Conservation (phyloP, 192 early-diverging fungal species). For the Backusella parvicylindrica region DNA sequence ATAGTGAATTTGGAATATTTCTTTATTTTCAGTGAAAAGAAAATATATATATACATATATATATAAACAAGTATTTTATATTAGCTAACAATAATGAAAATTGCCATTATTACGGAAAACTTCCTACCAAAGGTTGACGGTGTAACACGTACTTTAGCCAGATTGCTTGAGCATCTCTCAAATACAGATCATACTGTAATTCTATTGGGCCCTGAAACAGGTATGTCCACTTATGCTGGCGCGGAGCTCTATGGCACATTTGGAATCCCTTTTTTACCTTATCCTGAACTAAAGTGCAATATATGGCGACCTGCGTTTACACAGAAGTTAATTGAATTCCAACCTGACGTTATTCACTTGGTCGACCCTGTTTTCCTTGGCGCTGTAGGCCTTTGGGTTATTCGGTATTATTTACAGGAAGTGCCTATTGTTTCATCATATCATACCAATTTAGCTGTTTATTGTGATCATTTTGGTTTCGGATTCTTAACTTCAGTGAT, state of each 20-base stretch:
- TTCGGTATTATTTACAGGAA: conserved; percentile 7
- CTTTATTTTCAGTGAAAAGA: background rate
- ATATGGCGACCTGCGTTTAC: conserved; percentile 32
- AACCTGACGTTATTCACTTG: conserved; percentile 34
- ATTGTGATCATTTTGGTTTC: conserved; percentile 33
- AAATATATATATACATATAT: no score
- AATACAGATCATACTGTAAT: conserved; percentile 24
- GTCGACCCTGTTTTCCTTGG: conserved; percentile 34
- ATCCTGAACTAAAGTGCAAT: conserved; percentile 32
- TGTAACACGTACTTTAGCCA: conserved; percentile 29
- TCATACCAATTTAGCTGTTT: conserved; percentile 33
- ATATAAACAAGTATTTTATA: background rate
- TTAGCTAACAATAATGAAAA: conserved; percentile 16
- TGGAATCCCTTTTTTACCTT: conserved; percentile 30
- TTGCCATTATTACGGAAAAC: conserved; percentile 38
- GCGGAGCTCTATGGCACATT: conserved; percentile 26
- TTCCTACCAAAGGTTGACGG: conserved; percentile 36
- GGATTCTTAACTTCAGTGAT: conserved; percentile 25
- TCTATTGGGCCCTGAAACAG: conserved; percentile 32
- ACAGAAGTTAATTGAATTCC: conserved; percentile 18
- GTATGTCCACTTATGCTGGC: conserved; percentile 21
- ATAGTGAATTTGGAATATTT: background rate
- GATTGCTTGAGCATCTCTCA: conserved; percentile 30
- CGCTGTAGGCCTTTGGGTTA: conserved; percentile 5
- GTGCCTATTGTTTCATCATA: conserved; percentile 30